Evolutionary conservation across 352 stramenopile species (phyloP), one percentile per base, ranked within the genome.

Genomic region (Globisporangium canariense): DNA sequence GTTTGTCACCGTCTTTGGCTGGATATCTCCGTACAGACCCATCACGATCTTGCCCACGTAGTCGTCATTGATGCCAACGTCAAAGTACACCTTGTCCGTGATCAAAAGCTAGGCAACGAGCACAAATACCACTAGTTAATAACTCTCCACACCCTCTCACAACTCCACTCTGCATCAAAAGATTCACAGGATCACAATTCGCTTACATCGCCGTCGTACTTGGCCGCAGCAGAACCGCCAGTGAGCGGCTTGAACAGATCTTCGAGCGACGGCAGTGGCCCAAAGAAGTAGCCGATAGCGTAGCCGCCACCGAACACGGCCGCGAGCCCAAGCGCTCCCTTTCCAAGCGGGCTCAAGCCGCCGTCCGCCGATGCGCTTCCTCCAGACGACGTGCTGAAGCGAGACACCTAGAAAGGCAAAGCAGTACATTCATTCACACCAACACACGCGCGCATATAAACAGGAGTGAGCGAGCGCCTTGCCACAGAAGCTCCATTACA

Each of bases 11-110:
- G 86, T 93, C 46, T 88, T 90, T 11, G 88, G 86, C 68, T 91
- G 82, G 52, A 82, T 71, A 50, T 94, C 75, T 62, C 82, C 86
- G 66, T 91, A 96, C 25, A 93, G 66, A 0, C 84, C 85, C 46
- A 94, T 76, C 9, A 95, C 77, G 65, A 94, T 90, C 66, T 91
- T 87, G 14, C 91, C 90, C 18, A 90, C 86, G 57, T 89, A 81
- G 56, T 97, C 75, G 58, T 96, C 94, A 66, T 97, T 96, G 70
- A 99, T 98, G 60, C 91, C 86, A 45, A 99, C 89, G 72, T 99
- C 96, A 68, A 99, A 98, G 79, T 92, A 99, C 20, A 98, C 91
- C 60, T 97, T 97, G 65, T 92, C 81, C 30, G 78, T 89, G 45
- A 92, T 75, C 40, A 83, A 56, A 7, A 91, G 67, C 79, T 88